Conservation (phyloP, 2,329 filamentous ascomycete species). For the Amphichorda felina region DNA sequence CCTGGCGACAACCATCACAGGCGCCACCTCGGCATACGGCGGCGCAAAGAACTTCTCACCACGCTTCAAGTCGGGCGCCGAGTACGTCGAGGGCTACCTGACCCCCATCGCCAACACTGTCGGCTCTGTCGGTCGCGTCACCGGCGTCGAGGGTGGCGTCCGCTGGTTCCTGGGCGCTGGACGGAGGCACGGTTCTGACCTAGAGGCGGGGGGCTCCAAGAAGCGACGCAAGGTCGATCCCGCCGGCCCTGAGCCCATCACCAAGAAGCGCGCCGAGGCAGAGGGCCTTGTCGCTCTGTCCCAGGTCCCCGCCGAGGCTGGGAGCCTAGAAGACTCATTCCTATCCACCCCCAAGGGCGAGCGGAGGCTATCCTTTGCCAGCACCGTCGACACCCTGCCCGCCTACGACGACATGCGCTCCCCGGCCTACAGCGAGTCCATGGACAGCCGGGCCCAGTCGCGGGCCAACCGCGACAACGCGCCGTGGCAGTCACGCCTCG, state of each 20-base stretch:
- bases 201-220: conserved; percentile 34
- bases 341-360: conserved; percentile 13
- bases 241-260: conserved; percentile 19
- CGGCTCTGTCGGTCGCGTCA: conserved; percentile 69
- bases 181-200: conserved; percentile 37
- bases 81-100: conserved; percentile 82
- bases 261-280: conserved; percentile 15
- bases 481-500: conserved; percentile 69
- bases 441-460: conserved; percentile 16
- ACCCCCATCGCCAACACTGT: conserved; percentile 81
- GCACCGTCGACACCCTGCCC: conserved; percentile 63
- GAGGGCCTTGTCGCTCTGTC: conserved; percentile 5
- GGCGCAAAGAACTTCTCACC: conserved; percentile 85
- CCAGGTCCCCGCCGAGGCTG: conserved; percentile 9
- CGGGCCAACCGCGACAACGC: conserved; percentile 15
- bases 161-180: conserved; percentile 66
- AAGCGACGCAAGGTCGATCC: conserved; percentile 48
- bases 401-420: conserved; percentile 73
- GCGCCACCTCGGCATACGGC: conserved; percentile 75
- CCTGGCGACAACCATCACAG: conserved; percentile 73
- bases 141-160: conserved; percentile 78
- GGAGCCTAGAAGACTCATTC: conserved; percentile 12
- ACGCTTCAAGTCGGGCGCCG: conserved; percentile 76
- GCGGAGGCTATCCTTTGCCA: conserved; percentile 51
- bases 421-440: conserved; percentile 59